Evolutionary conservation across 1,284 basidiomycete species (phyloP), one percentile per base, ranked within the genome.

Genomic region (Apiotrichum mycotoxinovorans): DNA sequence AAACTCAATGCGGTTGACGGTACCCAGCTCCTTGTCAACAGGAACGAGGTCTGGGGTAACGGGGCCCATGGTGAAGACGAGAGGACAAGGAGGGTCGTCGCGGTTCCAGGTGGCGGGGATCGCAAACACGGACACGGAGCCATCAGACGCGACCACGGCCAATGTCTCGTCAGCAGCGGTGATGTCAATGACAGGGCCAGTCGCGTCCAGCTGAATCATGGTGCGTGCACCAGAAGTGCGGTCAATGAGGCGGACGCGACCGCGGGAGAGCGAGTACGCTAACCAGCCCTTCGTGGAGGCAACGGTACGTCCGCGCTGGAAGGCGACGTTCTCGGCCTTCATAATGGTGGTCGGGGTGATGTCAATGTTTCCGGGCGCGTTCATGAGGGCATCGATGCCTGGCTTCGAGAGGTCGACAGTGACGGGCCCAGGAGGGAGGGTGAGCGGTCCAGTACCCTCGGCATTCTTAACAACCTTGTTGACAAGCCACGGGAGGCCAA

Each of bases 191-290:
- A 72, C 55, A 17, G 63, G 53, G n/a, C 66, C 68, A 0, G 57
- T 51, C 9, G 52, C 48, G 2, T 62, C 60, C 9, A 68, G 57
- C 50, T 68, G 65, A 38, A 73, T 60, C 9, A 70, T 51, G 15
- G 67, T 57, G 23, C 66, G 66, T 15, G 69, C 66, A n/a, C 68
- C 73, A 18, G 70, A 63, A 2, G 35, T 33, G 37, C 55, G 53
- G 61, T 74, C 70, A 37, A 74, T 67, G 12, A 74, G 59, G 18
- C 73, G 61, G 25, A 74, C 58, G 14, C 70, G 64, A 11, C 69
- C 73, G 55, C 66, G 66, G 0, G 66, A 52, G 18, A 73, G 52
- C 3, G 67, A 62, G 57, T 75, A 75, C 0, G 67, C 71, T 14
- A 75, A 49, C 67, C 69, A 75, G 17, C 45, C 59, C 12, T 52